phyloP scores from a whole-genome alignment of 192 early-diverging fungal genomes.

The Backusella macrospora region DNA sequence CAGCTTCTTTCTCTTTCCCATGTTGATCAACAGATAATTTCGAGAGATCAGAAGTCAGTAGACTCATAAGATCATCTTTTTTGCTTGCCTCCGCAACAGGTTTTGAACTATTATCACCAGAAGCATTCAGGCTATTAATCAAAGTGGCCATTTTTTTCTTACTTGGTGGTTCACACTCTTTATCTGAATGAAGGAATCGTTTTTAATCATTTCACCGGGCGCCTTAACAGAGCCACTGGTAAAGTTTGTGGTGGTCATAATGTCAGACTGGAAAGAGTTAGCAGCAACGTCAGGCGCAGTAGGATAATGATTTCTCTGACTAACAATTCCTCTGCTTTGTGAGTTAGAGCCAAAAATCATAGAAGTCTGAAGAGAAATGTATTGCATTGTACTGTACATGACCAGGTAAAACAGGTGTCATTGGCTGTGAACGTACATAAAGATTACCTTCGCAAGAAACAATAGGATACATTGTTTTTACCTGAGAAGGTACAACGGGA shows the following conservation, averaged over 20 bases:
- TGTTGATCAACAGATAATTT: not conserved
- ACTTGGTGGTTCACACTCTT: not conserved
- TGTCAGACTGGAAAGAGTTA: not conserved
- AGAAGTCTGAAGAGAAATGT: not conserved
- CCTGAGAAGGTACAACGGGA: not conserved
- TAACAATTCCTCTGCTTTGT: not conserved
- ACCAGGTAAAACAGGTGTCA: constrained; percentile 3
- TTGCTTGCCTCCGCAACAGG: not conserved
- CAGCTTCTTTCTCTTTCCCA: not conserved
- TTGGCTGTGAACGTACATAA: constrained; percentile 25
- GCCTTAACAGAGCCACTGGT: not conserved
- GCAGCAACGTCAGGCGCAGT: not conserved
- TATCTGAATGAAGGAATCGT: not conserved
- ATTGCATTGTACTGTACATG: not conserved
- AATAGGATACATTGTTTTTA: constrained; percentile 4
- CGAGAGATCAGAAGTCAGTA: constrained; percentile 17
- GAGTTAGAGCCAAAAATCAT: not conserved
- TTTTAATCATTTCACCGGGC: not conserved
- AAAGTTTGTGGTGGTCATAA: constrained; percentile 2
- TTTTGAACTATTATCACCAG: not conserved
- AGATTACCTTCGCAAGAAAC: constrained; percentile 4
- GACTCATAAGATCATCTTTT: not conserved
- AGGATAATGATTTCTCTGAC: constrained; percentile 14
- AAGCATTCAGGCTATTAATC: not conserved
- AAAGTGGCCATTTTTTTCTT: constrained; percentile 10